phyloP scores from a whole-genome alignment of 805 yeast genomes.

The Debaryomyces hansenii region DNA sequence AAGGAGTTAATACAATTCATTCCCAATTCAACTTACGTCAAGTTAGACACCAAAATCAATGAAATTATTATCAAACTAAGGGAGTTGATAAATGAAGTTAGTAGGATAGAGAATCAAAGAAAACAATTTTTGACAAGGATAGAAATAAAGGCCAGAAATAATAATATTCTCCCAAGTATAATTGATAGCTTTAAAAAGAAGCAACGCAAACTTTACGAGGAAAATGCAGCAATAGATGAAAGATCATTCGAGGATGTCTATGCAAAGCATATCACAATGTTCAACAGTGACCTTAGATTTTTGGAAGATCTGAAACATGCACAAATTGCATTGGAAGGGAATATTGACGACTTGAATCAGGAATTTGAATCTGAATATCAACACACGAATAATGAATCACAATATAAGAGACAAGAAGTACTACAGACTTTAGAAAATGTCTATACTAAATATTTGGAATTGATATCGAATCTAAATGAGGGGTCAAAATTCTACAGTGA shows the following conservation, averaged over 20 bases:
- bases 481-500: slow-evolving; percentile 73
- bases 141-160: slow-evolving; percentile 45
- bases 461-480: slow-evolving; percentile 59
- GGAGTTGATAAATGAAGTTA: slow-evolving; percentile 27
- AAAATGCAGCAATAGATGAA: slow-evolving; percentile 20
- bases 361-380: slow-evolving; percentile 24
- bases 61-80: slow-evolving; percentile 35
- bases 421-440: slow-evolving; percentile 53
- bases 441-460: slow-evolving; percentile 52
- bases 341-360: slow-evolving; percentile 33
- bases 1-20: slow-evolving; percentile 31
- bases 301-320: slow-evolving; percentile 37
- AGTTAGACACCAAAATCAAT: slow-evolving; percentile 31
- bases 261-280: slow-evolving; percentile 44
- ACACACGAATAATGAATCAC: slow-evolving; percentile 18
- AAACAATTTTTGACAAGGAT: slow-evolving; percentile 40
- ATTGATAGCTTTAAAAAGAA: slow-evolving; percentile 44
- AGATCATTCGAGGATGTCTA: slow-evolving; percentile 38
- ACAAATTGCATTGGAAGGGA: slow-evolving; percentile 36
- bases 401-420: slow-evolving; percentile 36
- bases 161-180: slow-evolving; percentile 53
- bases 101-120: slow-evolving; percentile 35
- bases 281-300: slow-evolving; percentile 49
- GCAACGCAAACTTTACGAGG: slow-evolving; percentile 12
- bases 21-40: slow-evolving; percentile 40